Base-by-base conservation (phyloP, 2,329 filamentous ascomycete species). In the Colletotrichum paranaense region DNA sequence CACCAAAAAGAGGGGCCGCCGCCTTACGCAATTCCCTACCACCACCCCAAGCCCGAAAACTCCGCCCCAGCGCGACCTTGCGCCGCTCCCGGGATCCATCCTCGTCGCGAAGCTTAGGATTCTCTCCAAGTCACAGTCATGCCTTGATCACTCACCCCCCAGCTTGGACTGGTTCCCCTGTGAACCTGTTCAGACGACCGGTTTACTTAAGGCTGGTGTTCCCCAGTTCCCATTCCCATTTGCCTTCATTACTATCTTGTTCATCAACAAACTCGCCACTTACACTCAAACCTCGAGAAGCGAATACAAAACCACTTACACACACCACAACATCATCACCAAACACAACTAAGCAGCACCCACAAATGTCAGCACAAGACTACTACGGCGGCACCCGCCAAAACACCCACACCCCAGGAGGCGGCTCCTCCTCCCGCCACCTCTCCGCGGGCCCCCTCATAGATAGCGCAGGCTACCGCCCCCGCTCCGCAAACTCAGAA, bases 351-450 rank as follows among this genome's bases (percentile, higher is more conserved):
- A 52, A 63, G 16, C 52, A 59, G 30, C 4, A 7, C 46, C 0
- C 26, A 16, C 28, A 28, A 30, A 78, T 78, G 77, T 78, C 77
- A 35, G 77, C 77, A 12, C 59, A 74, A 71, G 76, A 78, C 12
- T 78, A 78, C 56, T 78, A 78, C 67, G 72, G 72, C 68, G 58
- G 66, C 55, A 49, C 68, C 62, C 67, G 68, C 62, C 71, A 56
- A 56, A 73, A 73, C 67, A 73, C 52, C 26, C 60, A 73, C 67
- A 73, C 71, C 14, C 71, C 71, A 4, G 56, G 26, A 26, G 26
- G 49, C 42, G 38, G 35, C 55, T 67, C 62, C 30, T 60, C 68
- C 8, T 49, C 46, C 16, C 59, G 42, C 59, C 38, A 19, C 56
- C 71, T 73, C 32, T 42, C 59, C 11, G 46, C 68, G 11, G 28